A percentile compares a stretch with the other conserved stretches of the same genome.
phyloP scores from a whole-genome alignment of 306 rosid genomes.

The Vicia sativa region DNA sequence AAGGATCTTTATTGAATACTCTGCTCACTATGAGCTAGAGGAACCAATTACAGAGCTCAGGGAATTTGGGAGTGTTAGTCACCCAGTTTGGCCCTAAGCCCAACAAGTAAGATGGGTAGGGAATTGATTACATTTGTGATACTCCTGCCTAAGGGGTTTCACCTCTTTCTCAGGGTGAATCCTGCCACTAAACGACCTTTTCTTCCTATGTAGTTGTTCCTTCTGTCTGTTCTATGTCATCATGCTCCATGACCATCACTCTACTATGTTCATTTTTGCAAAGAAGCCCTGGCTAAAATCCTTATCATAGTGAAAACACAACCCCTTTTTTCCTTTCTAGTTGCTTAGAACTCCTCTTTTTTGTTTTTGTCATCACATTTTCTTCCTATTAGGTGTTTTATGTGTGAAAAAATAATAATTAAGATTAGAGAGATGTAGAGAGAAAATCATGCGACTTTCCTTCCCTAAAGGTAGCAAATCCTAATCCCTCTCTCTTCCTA shows the following conservation, averaged over 20 bases:
- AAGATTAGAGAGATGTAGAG: too few relatives aligned
- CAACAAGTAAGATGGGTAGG: too few relatives aligned
- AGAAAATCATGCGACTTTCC: too few relatives aligned
- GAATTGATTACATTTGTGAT: too few relatives aligned
- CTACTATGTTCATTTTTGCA: background rate
- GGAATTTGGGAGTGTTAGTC: conserved; percentile 8
- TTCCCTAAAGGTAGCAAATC: too few relatives aligned
- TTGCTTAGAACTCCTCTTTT: background rate
- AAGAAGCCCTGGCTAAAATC: background rate
- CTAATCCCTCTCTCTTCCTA: background rate
- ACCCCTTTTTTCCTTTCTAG: background rate
- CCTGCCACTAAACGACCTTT: background rate
- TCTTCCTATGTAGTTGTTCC: conserved; percentile 4
- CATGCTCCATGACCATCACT: background rate
- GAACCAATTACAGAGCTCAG: background rate
- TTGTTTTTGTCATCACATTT: background rate
- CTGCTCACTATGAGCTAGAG: background rate
- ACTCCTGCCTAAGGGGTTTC: too few relatives aligned
- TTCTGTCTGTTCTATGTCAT: background rate
- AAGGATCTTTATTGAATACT: conserved; percentile 5
- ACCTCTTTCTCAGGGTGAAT: background rate
- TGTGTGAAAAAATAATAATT: too few relatives aligned
- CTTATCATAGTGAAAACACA: background rate
- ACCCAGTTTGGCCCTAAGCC: too few relatives aligned
- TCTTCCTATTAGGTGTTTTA: background rate